Percentiles rank a stretch among this genome's conserved stretches.
Evolutionary conservation across 257 asterid genomes (phyloP).

Genomic region (Vinca minor): DNA sequence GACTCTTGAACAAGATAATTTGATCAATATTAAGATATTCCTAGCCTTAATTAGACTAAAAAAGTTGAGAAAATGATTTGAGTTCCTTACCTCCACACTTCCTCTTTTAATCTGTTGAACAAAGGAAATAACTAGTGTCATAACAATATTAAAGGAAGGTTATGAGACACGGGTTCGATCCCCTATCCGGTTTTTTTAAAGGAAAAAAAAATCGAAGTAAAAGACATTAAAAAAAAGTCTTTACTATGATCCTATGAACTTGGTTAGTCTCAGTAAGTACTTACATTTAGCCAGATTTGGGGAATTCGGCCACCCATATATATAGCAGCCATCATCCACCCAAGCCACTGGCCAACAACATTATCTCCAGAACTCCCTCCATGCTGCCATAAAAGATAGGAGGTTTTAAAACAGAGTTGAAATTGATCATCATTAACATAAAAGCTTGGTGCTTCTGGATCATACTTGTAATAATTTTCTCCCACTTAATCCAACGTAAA

Average conservation of each 20-base stretch:
- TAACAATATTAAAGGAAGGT: too few relatives aligned
- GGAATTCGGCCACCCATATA: slow-evolving; percentile 95
- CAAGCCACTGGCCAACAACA: slow-evolving; percentile 62
- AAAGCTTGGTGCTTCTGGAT: not conserved
- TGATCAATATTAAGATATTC: not conserved
- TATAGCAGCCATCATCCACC: slow-evolving; percentile 98
- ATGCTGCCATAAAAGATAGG: slow-evolving; percentile 20
- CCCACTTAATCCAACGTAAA: slow-evolving; percentile 42
- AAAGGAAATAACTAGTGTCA: slow-evolving; percentile 18
- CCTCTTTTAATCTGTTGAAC: slow-evolving; percentile 73
- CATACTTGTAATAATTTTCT: slow-evolving; percentile 72
- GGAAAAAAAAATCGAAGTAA: not conserved
- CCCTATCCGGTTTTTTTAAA: too few relatives aligned
- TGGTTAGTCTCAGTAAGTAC: slow-evolving; percentile 16
- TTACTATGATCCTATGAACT: not conserved
- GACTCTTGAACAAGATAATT: not conserved
- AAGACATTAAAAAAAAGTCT: not conserved
- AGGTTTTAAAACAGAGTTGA: not conserved
- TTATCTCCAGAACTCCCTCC: slow-evolving; percentile 40
- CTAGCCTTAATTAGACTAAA: not conserved
- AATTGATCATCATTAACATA: not conserved
- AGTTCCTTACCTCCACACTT: slow-evolving; percentile 61
- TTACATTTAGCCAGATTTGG: slow-evolving; percentile 84
- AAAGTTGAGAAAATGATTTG: not conserved
- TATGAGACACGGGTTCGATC: too few relatives aligned